Conservation (phyloP, 2,329 filamentous ascomycete species). For the Fusarium fracticaudum region DNA sequence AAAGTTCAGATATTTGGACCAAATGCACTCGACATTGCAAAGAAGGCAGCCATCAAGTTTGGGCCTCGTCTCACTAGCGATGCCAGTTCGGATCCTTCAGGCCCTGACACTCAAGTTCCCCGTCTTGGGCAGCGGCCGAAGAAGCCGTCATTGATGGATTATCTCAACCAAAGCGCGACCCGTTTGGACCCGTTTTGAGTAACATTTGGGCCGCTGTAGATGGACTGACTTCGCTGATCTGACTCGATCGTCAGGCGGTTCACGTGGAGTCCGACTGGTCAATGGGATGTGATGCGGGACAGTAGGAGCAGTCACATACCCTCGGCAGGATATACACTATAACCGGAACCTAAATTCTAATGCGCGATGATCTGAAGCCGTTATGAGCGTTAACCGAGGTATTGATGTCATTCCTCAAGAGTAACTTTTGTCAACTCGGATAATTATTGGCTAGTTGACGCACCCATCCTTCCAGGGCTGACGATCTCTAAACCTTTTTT, state of each 20-base stretch:
- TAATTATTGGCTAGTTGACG: not conserved
- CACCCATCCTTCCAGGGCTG: not conserved
- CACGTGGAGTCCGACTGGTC: not conserved
- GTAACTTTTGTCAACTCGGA: not conserved
- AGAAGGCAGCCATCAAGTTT: not conserved
- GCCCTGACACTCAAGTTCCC: not conserved
- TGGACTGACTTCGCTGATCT: not conserved
- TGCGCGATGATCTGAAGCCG: not conserved
- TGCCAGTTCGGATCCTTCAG: not conserved
- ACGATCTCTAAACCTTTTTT: not conserved
- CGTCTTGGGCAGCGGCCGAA: not conserved
- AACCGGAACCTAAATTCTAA: not conserved
- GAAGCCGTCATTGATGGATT: not conserved
- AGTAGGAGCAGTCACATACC: not conserved
- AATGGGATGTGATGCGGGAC: not conserved
- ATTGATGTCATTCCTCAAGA: not conserved
- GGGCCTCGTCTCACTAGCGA: not conserved
- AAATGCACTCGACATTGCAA: not conserved
- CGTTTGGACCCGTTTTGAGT: no score
- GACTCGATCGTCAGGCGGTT: not conserved
- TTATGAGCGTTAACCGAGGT: not conserved
- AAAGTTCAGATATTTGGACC: not conserved
- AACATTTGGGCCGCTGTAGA: not conserved
- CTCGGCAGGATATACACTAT: not conserved
- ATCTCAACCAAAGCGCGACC: not conserved